Base-by-base conservation (phyloP, 495 filamentous ascomycete species). In the Apiosordaria backusii region DNA sequence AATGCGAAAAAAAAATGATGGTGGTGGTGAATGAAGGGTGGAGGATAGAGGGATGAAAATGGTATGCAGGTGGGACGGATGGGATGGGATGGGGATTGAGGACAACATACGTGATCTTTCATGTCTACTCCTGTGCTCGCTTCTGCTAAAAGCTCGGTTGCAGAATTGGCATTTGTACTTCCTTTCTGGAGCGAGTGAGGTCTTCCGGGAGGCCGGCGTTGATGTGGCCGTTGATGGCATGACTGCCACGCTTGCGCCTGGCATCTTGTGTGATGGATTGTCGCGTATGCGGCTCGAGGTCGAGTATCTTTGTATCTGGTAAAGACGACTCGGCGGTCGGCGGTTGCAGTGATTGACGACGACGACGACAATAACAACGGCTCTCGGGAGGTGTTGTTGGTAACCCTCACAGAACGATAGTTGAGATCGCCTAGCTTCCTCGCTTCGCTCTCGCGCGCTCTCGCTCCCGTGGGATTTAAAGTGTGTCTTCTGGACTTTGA, bases 121-220 rank as follows among this genome's bases (percentile, higher is more conserved):
- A 81, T 99, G 95, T 81, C 95, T 84, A 80, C 92, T 97, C 68
- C 96, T 88, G 80, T 99, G 95, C 78, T 99, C 96, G 76, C 92
- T 97, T 76, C 96, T 85, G 81, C 92, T 97, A 77, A 99, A 99
- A 62, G 95, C 95, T 75, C 95, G 87, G 78, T 90, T 92, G 83
- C 95, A 99, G 80, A 97, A 99, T 84, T 96, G 92, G 81, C 95
- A 99, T 80, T 98, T 97, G 87, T 99, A 99, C 79, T 97, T 97
- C 83, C 93, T 92, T 82, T 97, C 93, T 54, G 93, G 74, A 27
- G 86, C 86, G 71, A 85, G 76, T 50, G 85, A 80, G 64, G 85
- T 76, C 76, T 87, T 88, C 70, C 87, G 78, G 72, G 81, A 82
- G 40, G 84, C 83, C 66, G 90, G 83, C 66, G 85, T 81, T 73